Conservation (phyloP, 441 rosid species). For the Hura crepitans region DNA sequence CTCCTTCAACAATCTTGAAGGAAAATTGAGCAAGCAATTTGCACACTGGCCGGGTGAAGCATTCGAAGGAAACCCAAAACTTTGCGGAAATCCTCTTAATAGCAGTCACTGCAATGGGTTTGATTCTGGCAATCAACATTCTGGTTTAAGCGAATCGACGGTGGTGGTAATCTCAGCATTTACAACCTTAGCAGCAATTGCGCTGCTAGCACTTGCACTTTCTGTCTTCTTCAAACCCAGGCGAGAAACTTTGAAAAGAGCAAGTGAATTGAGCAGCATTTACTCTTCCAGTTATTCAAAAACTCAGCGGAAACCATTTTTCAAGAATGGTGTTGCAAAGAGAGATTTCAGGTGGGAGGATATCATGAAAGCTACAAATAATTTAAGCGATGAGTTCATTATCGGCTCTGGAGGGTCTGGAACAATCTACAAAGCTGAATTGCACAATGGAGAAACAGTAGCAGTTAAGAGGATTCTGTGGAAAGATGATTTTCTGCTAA, state of each 20-base stretch:
- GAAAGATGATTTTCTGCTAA: constrained; percentile 55
- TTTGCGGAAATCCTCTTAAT: constrained; percentile 68
- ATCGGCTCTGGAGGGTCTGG: constrained; percentile 93
- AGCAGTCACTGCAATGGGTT: constrained; percentile 30
- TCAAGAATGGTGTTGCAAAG: constrained; percentile 48
- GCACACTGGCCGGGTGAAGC: constrained; percentile 63
- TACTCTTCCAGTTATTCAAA: constrained; percentile 62
- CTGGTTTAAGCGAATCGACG: constrained; percentile 37
- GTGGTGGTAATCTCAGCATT: constrained; percentile 55
- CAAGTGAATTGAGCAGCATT: constrained; percentile 37
- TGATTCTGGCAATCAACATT: constrained; percentile 25
- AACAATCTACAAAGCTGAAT: constrained; percentile 62
- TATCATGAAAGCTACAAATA: constrained; percentile 66
- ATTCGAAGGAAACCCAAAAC: constrained; percentile 55
- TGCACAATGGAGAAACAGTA: constrained; percentile 49
- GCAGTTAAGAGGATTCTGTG: constrained; percentile 68
- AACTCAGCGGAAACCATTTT: constrained; percentile 51
- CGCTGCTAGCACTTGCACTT: constrained; percentile 45
- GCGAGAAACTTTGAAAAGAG: constrained; percentile 35
- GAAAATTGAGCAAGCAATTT: constrained; percentile 56
- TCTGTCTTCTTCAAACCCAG: constrained; percentile 42
- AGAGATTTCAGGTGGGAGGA: constrained; percentile 68
- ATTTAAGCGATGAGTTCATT: constrained; percentile 63
- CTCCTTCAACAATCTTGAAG: constrained; percentile 62
- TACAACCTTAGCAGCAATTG: constrained; percentile 52